Evolutionary conservation across 164 flowering plant genomes (phyloP).

Genomic region (Platanus orientalis): DNA sequence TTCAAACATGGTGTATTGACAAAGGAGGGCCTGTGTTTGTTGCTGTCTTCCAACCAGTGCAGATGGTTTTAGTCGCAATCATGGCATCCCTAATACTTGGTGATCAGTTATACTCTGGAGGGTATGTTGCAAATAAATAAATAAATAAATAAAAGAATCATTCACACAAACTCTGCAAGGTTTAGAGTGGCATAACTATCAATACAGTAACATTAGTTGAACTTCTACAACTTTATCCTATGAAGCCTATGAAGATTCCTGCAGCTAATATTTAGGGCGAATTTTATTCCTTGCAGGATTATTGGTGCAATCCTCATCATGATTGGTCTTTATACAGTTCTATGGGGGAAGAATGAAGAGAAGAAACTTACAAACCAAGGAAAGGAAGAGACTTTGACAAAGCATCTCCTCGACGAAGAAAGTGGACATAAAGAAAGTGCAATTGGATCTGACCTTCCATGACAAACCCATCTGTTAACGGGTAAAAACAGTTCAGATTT

Average conservation of each 20-base stretch:
- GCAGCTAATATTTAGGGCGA: no score
- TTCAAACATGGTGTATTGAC: conserved; percentile 84
- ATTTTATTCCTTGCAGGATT: conserved; percentile 34
- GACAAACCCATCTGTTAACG: conserved; percentile 4
- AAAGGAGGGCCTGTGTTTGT: conserved; percentile 74
- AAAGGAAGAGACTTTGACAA: conserved; percentile 31
- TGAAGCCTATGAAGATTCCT: neutral
- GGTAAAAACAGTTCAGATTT: conserved; percentile 3
- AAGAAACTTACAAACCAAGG: conserved; percentile 30
- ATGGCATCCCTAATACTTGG: conserved; percentile 69
- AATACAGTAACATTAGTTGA: no score
- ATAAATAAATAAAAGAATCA: no score
- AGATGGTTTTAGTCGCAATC: conserved; percentile 63
- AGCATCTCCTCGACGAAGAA: conserved; percentile 39
- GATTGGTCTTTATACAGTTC: conserved; percentile 56
- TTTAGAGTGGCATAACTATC: no score
- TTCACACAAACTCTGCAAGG: no score
- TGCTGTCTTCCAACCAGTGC: conserved; percentile 73
- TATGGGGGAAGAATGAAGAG: conserved; percentile 79
- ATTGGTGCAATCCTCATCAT: conserved; percentile 60
- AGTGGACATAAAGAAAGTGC: conserved; percentile 14
- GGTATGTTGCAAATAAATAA: conserved; percentile 32
- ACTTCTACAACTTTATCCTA: no score
- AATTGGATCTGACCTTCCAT: conserved; percentile 28
- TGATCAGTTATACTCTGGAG: conserved; percentile 70